phyloP scores from a whole-genome alignment of 2,329 filamentous ascomycete genomes.

The Gnomoniopsis smithogilvyi region DNA sequence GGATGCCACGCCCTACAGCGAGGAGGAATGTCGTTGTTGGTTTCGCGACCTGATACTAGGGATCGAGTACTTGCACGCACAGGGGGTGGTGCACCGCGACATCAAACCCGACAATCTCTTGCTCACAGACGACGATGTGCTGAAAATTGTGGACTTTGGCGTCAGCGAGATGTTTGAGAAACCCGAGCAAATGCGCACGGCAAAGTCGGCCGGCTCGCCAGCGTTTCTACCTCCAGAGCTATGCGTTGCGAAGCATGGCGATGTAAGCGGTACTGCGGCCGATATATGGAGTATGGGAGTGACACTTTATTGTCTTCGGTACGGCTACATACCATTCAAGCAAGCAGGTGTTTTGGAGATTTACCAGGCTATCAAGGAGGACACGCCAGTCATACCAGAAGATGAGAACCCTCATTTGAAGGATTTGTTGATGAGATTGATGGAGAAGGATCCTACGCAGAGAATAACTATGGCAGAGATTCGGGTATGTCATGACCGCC shows the following conservation, averaged over 20 bases:
- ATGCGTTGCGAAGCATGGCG: slow-evolving; percentile 80
- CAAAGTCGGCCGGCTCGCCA: slow-evolving; percentile 90
- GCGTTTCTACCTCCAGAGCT: slow-evolving; percentile 93
- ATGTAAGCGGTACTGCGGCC: slow-evolving; percentile 82
- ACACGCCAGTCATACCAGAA: slow-evolving; percentile 59
- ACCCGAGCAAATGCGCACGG: slow-evolving; percentile 76
- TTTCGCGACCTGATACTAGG: slow-evolving; percentile 93
- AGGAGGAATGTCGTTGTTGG: slow-evolving; percentile 82
- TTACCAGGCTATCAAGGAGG: slow-evolving; percentile 80
- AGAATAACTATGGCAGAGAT: slow-evolving; percentile 81
- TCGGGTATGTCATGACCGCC: slow-evolving; percentile 55
- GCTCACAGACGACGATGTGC: slow-evolving; percentile 83
- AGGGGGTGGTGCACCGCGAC: slow-evolving; percentile 92
- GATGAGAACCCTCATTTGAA: slow-evolving; percentile 66
- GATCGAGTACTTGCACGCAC: slow-evolving; percentile 94
- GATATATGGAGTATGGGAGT: slow-evolving; percentile 99
- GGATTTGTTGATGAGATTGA: slow-evolving; percentile 68
- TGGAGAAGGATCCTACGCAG: slow-evolving; percentile 82
- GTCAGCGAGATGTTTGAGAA: slow-evolving; percentile 99
- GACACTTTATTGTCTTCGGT: slow-evolving; percentile 87
- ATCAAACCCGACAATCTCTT: slow-evolving; percentile 98
- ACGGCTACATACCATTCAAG: slow-evolving; percentile 85
- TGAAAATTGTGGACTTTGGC: slow-evolving; percentile 98
- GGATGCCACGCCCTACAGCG: slow-evolving; percentile 74
- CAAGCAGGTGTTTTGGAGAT: slow-evolving; percentile 76